These are phyloP conservation scores for Cucurbita moschata DNA, from an alignment of 306 rosid genomes.

Conservation along the genomic window DNA sequence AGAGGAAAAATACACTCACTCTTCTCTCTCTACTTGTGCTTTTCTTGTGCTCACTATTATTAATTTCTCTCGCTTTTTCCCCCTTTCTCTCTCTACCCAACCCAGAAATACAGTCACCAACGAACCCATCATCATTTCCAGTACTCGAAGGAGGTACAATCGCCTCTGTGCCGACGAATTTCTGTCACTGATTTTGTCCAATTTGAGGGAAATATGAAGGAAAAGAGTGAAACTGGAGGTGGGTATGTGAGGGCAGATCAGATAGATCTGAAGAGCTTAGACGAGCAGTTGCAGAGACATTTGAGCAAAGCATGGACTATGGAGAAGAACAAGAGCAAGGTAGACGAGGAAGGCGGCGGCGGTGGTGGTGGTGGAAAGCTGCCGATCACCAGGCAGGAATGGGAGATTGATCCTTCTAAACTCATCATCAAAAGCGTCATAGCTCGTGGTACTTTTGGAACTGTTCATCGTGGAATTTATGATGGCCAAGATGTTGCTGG, in stretches of 20 bases:
- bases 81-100: background rate
- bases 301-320: conserved; percentile 74
- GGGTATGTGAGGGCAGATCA: conserved; percentile 97
- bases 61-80: conserved; percentile 1
- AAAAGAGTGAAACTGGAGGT: conserved; percentile 63
- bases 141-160: background rate
- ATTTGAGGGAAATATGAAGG: conserved; percentile 33
- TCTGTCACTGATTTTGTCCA: background rate
- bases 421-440: conserved; percentile 62
- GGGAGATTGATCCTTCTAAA: conserved; percentile 97
- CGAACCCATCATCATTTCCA: background rate
- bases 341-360: conserved; percentile 24
- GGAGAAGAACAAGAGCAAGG: conserved; percentile 75
- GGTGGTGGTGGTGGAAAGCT: conserved; percentile 20
- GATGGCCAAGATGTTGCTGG: conserved; percentile 92
- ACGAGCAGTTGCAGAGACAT: conserved; percentile 94
- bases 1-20: conserved; percentile 4
- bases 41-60: conserved; percentile 24
- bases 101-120: background rate
- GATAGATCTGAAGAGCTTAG: conserved; percentile 97
- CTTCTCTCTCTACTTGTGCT: background rate
- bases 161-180: background rate
- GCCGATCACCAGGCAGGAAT: conserved; percentile 45
- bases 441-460: conserved; percentile 98
- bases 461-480: conserved; percentile 93